These are phyloP conservation scores for Ilyonectria sp. DNA, from an alignment of 2,329 filamentous ascomycete species.

Conservation along the genomic window DNA sequence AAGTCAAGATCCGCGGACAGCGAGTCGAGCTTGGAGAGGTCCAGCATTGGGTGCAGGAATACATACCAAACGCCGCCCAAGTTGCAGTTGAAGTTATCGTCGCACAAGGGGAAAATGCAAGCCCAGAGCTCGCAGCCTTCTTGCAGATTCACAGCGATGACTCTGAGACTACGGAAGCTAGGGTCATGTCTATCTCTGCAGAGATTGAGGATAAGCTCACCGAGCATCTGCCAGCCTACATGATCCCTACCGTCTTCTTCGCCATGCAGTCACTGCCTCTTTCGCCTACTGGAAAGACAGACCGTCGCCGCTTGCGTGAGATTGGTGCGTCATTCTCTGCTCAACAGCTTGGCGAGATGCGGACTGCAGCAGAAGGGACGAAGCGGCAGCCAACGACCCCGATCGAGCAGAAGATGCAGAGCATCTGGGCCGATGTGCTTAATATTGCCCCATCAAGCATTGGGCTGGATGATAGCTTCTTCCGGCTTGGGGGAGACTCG, in stretches of 20 bases:
- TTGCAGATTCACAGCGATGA: not conserved
- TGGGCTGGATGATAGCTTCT: constrained; percentile 63
- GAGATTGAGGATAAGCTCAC: constrained; percentile 13
- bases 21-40: constrained; percentile 62
- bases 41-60: constrained; percentile 10
- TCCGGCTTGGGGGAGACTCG: constrained; percentile 66
- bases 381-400: constrained; percentile 25
- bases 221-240: constrained; percentile 35
- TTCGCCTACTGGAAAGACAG: constrained; percentile 34
- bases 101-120: constrained; percentile 10
- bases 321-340: constrained; percentile 29
- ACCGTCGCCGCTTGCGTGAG: constrained; percentile 29
- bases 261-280: constrained; percentile 30
- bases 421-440: constrained; percentile 57
- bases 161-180: not conserved
- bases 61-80: constrained; percentile 8
- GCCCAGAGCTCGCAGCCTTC: constrained; percentile 14
- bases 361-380: not conserved
- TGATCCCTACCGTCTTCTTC: constrained; percentile 39
- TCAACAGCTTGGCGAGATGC: constrained; percentile 57
- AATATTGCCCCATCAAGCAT: constrained; percentile 52
- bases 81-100: constrained; percentile 30
- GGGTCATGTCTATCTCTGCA: not conserved
- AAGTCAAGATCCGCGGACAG: constrained; percentile 70
- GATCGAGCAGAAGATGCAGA: constrained; percentile 46